Evolutionary conservation across 805 yeast species (phyloP).

Genomic region (Kodamaea hsintzibuensis): DNA sequence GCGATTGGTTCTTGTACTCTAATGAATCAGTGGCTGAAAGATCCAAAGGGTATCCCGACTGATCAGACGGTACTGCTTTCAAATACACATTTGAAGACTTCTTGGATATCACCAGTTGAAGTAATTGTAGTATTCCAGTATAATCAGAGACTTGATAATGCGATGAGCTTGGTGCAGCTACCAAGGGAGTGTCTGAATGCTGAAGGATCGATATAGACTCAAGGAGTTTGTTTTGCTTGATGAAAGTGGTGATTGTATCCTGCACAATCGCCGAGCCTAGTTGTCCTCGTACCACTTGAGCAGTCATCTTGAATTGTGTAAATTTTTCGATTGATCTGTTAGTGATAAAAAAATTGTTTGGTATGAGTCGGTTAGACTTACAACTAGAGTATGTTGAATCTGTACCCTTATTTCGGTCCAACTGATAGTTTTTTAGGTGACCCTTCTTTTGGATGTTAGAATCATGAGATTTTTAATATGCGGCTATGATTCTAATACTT

Average conservation of each 20-base stretch:
- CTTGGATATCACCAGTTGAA: neutral
- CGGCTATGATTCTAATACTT: no score
- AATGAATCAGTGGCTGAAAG: neutral
- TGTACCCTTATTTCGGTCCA: no score
- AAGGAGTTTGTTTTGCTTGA: neutral
- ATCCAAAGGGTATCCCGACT: neutral
- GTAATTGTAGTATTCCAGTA: neutral
- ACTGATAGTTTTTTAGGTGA: no score
- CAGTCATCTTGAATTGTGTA: neutral
- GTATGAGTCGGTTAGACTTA: no score
- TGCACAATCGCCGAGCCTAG: neutral
- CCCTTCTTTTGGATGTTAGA: no score
- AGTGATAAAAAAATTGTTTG: no score
- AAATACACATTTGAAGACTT: constrained; percentile 1
- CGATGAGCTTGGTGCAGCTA: neutral
- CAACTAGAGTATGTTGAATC: no score
- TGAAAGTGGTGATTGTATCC: neutral
- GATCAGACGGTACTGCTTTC: constrained; percentile 4
- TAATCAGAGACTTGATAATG: neutral
- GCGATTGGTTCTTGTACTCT: constrained; percentile 7
- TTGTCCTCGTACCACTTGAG: neutral
- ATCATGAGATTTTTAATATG: no score
- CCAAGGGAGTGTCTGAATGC: neutral
- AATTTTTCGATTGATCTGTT: neutral
- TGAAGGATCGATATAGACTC: constrained; percentile 1